Evolutionary conservation across 768 basidiomycete genomes (phyloP).

Genomic region (Pisolithus sp.): DNA sequence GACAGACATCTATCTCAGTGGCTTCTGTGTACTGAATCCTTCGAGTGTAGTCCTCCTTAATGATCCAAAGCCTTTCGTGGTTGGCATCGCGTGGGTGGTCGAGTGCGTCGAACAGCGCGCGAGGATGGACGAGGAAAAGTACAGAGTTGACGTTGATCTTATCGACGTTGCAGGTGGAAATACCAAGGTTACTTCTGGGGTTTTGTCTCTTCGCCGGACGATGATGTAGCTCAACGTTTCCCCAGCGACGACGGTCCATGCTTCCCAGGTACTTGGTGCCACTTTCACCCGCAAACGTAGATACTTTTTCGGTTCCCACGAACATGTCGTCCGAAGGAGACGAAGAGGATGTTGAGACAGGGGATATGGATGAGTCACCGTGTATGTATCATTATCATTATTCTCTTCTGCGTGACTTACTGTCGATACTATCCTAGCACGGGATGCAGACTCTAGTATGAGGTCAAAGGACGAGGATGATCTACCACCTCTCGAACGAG

Average conservation of each 20-base stretch:
- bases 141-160: slow-evolving; percentile 55
- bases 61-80: slow-evolving; percentile 65
- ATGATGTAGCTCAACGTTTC: background rate
- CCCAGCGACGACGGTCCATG: slow-evolving; percentile 68
- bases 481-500: slow-evolving; percentile 65
- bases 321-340: slow-evolving; percentile 23
- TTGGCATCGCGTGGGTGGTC: slow-evolving; percentile 87
- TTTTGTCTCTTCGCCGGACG: background rate
- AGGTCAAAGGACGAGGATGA: slow-evolving; percentile 44
- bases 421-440: slow-evolving; percentile 10
- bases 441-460: slow-evolving; percentile 22
- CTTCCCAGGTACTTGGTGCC: slow-evolving; percentile 54
- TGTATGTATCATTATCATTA: slow-evolving; percentile 13
- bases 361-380: slow-evolving; percentile 13
- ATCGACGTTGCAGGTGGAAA: slow-evolving; percentile 52
- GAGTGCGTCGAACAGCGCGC: slow-evolving; percentile 69
- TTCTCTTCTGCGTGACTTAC: slow-evolving; percentile 1
- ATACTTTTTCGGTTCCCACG: background rate
- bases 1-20: slow-evolving; percentile 10
- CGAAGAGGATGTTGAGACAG: slow-evolving; percentile 31
- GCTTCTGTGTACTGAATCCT: background rate
- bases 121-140: slow-evolving; percentile 58
- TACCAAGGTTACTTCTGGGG: slow-evolving; percentile 42
- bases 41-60: slow-evolving; percentile 42
- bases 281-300: slow-evolving; percentile 11